Evolutionary conservation across 345 rosid species (phyloP), one percentile per base, ranked within the genome.

Genomic region (Kandelia obovata): DNA sequence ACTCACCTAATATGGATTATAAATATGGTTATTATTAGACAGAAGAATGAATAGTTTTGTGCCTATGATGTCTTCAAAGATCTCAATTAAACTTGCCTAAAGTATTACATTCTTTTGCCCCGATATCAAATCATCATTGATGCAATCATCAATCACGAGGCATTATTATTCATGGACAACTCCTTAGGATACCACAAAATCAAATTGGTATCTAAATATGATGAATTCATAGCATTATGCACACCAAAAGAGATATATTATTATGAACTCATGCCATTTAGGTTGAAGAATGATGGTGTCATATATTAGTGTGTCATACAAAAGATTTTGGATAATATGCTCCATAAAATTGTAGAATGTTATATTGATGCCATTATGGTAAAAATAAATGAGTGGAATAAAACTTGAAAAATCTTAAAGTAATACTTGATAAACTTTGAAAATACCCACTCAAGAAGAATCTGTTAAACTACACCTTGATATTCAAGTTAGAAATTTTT

Each of bases 221-320:
- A 20, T 9, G 64, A 58, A 3, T 0, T 15, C 1, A 68, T 9
- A 2, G 34, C 65, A 0, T 68, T 68, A 10, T 6, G 21, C 23
- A 58, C 56, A 0, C 57, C 49, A 27, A 59, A 61, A 61, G n/a
- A 58, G 5, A 69, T 61, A 2, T 26, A 27, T 20, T 69, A 31
- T 13, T 53, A 62, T 28, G 63, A 37, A 19, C 55, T 63, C 2
- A 72, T 72, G 70, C 53, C 3, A 28, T 28, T 28, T 28, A 28
- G 31, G 31, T 28, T 28, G 4, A 28, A 28, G 3, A 28, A 28
- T 28, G 4, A 28, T 28, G 31, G 31, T 28, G 31, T 51, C 15
- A 67, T 57, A 0, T 67, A 67, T 19, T 49, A 73, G 37, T 4
- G 10, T 13, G 77, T 49, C 0, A 73, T 73, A 68, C 26, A 59